Conservation (phyloP, 352 stramenopile genomes). For the Phytopythium vexans region DNA sequence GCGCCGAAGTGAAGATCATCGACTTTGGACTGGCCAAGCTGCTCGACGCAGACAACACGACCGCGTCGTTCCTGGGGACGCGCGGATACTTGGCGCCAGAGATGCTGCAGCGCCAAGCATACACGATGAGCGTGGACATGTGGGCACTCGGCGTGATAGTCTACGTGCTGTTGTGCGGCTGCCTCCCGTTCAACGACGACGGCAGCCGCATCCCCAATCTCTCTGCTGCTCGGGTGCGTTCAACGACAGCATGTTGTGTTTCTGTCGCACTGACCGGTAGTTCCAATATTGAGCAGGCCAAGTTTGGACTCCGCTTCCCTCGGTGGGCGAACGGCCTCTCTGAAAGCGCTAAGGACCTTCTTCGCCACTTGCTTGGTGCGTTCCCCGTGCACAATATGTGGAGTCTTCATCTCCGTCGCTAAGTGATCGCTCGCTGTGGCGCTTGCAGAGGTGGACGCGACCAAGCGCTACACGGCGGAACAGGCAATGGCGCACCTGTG, state of each 20-base stretch:
- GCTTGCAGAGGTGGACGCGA: conserved; percentile 64
- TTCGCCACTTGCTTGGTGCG: conserved; percentile 73
- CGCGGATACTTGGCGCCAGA: conserved; percentile 97
- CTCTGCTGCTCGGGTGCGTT: conserved; percentile 57
- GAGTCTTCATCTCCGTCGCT: conserved; percentile 1
- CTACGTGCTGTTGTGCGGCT: conserved; percentile 97
- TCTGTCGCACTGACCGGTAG: neutral
- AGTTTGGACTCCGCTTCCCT: conserved; percentile 94
- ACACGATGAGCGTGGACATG: conserved; percentile 97
- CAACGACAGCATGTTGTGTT: conserved; percentile 11
- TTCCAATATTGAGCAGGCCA: conserved; percentile 47
- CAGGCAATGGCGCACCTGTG: conserved; percentile 81
- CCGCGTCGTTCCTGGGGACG: conserved; percentile 81
- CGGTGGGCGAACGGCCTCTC: conserved; percentile 89
- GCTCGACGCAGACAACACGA: conserved; percentile 79
- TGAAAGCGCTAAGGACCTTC: conserved; percentile 82
- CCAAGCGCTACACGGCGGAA: conserved; percentile 78
- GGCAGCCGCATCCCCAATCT: conserved; percentile 81
- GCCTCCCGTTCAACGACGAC: conserved; percentile 98
- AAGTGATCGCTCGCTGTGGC: neutral
- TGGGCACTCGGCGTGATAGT: conserved; percentile 98
- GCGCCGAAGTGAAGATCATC: conserved; percentile 96
- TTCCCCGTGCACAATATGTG: neutral
- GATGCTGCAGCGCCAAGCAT: conserved; percentile 97
- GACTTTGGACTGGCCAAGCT: conserved; percentile 98